Base-by-base conservation (phyloP, 768 basidiomycete species). In the Clitopilus passeckerianus region DNA sequence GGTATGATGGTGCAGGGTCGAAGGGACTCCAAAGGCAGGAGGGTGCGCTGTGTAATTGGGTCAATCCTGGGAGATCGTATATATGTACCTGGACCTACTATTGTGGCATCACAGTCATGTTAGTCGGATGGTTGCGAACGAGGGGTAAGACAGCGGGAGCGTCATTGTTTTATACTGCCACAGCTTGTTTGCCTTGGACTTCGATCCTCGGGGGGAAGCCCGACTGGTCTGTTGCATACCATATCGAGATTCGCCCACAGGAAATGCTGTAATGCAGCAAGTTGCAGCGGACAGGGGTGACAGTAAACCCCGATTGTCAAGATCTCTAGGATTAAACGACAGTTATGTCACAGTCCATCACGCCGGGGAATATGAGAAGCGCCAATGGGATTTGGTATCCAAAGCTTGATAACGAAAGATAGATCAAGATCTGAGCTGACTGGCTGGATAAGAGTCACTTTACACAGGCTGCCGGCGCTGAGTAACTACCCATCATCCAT, bases 71-170 rank as follows among this genome's bases (percentile, higher is more conserved):
- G 46, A 50, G 46, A 23, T n/a, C 18, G 46, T 50, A 50, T 50
- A 50, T 50, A 50, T 50, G 46, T 50, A 50, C 46, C 46, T 50
- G 46, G 20, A 50, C 46, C 46, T 50, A 50, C 46, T 23, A 50
- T 50, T 50, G 46, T 50, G 46, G 46, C 22, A 50, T 50, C 46
- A 50, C 46, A 50, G 46, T 50, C 46, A 50, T 50, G 46, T 50
- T 50, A 23, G 46, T 50, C 46, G 46, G 46, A 50, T 50, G 46
- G 46, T 50, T 50, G 46, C 46, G 46, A 50, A 50, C 46, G 46
- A 50, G 46, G 37, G 46, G 46, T 50, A 50, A 22, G 22, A 50
- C 46, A 22, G 46, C 46, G 20, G 20, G 46, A 50, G 46, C 46
- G 46, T 23, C 46, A 50, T 50, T 20, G 46, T 50, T 50, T 50